Base-by-base conservation (phyloP, 129 eudicot genomes). In the Erigeron canadensis region DNA sequence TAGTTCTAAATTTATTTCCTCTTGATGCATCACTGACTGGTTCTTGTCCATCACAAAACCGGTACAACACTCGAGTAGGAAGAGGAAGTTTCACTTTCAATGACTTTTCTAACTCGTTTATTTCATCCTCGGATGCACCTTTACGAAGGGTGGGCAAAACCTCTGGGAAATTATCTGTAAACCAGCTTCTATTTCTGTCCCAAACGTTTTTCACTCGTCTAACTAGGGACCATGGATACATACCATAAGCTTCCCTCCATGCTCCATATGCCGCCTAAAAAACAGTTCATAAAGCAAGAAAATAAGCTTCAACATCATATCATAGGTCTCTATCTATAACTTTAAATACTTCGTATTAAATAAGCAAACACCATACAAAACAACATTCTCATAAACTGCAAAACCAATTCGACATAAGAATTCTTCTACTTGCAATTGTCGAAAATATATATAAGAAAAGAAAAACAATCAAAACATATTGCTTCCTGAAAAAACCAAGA, bases 41-140 rank as follows among this genome's bases (percentile, higher is more conserved):
- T 19, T 93, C 86, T 81, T 93, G 96, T 57, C 98, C 98, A 74
- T 89, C 89, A 61, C 86, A 86, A 63, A 93, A 87, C 0, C 98
- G 89, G 75, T 85, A 93, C 8, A 93, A 73, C 46, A 93, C 74
- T 68, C 96, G 78, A 50, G 98, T 86, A 0, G 96, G 90, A 76
- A 84, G 73, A 67, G 98, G 96, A 43, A 93, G 77, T 54, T 87
- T 89, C 8, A 93, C 72, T 73, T 88, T 78, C 71, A 93, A 68
- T 37, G 76, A 70, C 21, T 79, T 72, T 65, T 93, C 98, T 16
- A 87, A 77, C 50, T 80, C 65, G 3, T 82, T 74, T 37, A 93
- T 51, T 12, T 87, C 88, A n/a, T 80, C 88, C 79, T 93, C 96
- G 22, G 96, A 74, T 45, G 84, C 96, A 77, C 96, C 98, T 62